These are phyloP conservation scores for Podospora appendiculata DNA, from an alignment of 495 filamentous ascomycete species.

Conservation along the genomic window DNA sequence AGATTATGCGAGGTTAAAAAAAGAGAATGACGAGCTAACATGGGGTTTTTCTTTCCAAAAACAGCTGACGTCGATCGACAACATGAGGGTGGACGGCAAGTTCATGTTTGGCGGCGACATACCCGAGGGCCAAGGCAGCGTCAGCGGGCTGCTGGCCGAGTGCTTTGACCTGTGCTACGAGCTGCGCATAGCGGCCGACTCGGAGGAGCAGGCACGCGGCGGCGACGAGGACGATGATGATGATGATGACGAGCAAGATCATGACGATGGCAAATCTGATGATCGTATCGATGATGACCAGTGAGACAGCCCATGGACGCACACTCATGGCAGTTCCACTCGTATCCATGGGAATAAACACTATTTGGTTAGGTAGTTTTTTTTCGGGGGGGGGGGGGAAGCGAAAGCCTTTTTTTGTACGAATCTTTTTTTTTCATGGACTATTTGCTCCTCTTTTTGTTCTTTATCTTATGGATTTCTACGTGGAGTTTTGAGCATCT, in stretches of 20 bases:
- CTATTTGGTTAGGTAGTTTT: not conserved
- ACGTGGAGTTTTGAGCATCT: constrained; percentile 8
- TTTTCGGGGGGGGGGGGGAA: not conserved
- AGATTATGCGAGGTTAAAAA: too few species aligned
- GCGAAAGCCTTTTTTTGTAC: constrained; percentile 1
- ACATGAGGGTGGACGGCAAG: constrained; percentile 94
- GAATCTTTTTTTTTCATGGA: constrained; percentile 2
- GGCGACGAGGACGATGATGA: not conserved
- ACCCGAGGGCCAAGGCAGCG: constrained; percentile 89
- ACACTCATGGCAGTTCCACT: too few species aligned
- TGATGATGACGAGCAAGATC: too few species aligned
- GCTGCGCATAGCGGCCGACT: constrained; percentile 42
- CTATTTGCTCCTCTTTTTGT: not conserved
- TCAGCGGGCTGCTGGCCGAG: constrained; percentile 79
- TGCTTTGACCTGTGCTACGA: constrained; percentile 93
- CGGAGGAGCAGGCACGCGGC: constrained; percentile 19
- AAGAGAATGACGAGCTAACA: not conserved
- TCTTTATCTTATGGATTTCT: not conserved
- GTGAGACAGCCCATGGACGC: too few species aligned
- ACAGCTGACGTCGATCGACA: constrained; percentile 91
- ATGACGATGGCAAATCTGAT: too few species aligned
- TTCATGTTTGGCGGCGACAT: constrained; percentile 91
- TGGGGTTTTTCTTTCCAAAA: not conserved
- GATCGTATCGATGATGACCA: too few species aligned
- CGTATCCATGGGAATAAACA: not conserved